phyloP scores from a whole-genome alignment of 495 filamentous ascomycete genomes.

The Penicillium lagena region DNA sequence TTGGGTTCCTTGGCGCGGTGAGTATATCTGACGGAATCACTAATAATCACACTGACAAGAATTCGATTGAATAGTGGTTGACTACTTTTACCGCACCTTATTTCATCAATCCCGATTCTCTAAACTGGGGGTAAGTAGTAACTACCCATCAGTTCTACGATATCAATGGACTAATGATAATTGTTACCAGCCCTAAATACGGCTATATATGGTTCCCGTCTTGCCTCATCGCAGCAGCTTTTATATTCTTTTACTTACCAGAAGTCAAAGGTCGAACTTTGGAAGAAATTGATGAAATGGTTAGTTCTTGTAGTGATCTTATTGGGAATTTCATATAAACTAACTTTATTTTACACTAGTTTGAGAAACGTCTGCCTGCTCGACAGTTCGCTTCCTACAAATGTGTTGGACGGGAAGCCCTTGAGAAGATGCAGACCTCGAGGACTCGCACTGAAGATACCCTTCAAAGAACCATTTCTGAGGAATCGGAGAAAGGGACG shows the following conservation, averaged over 20 bases:
- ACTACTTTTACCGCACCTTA: conserved; percentile 57
- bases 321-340: background rate
- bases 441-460: background rate
- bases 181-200: conserved; percentile 44
- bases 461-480: background rate
- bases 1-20: conserved; percentile 34
- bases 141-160: no score
- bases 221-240: conserved; percentile 20
- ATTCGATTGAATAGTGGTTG: conserved; percentile 33
- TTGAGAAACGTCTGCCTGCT: conserved; percentile 15
- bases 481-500: conserved; percentile 5
- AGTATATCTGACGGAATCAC: background rate
- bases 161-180: background rate
- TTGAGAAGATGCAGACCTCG: conserved; percentile 1
- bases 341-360: conserved; percentile 1
- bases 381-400: conserved; percentile 11
- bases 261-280: conserved; percentile 47
- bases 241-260: conserved; percentile 37
- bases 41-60: no score
- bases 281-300: conserved; percentile 16
- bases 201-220: conserved; percentile 45
- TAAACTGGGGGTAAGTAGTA: conserved; percentile 41
- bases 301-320: background rate
- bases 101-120: conserved; percentile 52
- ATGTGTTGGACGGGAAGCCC: conserved; percentile 6